Evolutionary conservation across 2,329 filamentous ascomycete genomes (phyloP).

Genomic region (Fusarium subglutinans): DNA sequence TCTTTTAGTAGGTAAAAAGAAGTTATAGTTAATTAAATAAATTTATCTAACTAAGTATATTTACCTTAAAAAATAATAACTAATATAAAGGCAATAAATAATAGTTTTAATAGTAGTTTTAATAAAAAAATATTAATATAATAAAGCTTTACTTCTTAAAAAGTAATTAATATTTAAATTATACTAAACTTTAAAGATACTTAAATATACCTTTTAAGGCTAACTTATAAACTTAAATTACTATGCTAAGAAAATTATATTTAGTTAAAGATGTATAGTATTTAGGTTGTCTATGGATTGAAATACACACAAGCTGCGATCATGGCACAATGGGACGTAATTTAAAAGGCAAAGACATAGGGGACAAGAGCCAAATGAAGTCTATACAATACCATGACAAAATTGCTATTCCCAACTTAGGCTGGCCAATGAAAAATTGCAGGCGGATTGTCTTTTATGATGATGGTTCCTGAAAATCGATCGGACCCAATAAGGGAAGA

Average conservation of each 20-base stretch:
- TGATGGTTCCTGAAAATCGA: slow-evolving; percentile 20
- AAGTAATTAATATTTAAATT: no score
- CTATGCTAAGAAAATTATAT: not conserved
- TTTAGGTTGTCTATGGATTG: not conserved
- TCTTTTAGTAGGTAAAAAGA: no score
- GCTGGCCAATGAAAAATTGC: not conserved
- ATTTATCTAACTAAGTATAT: no score
- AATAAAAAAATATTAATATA: no score
- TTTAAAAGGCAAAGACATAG: not conserved
- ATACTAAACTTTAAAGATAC: no score
- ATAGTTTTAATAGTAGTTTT: no score
- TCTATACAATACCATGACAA: not conserved
- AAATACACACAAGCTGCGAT: not conserved
- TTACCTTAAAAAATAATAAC: no score
- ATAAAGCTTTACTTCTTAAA: no score
- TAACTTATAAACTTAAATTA: no score
- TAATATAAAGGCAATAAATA: no score
- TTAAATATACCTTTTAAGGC: no score
- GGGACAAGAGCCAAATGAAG: not conserved
- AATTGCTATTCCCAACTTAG: not conserved
- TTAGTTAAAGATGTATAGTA: not conserved
- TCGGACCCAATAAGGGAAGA: not conserved
- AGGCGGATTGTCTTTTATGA: not conserved
- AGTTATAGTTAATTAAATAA: no score
- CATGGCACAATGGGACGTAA: not conserved